Conservation (phyloP, 2,329 filamentous ascomycete genomes). For the Hypoxylon sp. region DNA sequence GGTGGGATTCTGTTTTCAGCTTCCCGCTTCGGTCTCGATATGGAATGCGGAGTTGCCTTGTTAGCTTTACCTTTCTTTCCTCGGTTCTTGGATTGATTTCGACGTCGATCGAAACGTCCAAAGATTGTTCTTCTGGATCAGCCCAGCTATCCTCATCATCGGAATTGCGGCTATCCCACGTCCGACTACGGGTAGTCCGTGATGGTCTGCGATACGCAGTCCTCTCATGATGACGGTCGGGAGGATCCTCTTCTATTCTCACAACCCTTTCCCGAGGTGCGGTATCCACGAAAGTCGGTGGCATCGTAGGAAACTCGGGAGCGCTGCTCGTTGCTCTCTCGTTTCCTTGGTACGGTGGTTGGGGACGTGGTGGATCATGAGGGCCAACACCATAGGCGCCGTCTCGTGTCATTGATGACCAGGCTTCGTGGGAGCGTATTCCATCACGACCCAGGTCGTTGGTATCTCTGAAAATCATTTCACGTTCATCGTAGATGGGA, state of each 20-base stretch:
- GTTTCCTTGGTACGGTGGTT: background rate
- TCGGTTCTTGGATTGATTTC: too few species aligned
- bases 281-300: background rate
- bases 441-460: background rate
- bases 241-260: background rate
- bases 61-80: background rate
- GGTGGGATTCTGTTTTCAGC: background rate
- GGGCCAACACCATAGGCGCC: background rate
- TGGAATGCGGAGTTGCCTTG: background rate
- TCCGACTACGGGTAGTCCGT: background rate
- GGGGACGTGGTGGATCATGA: background rate
- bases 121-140: background rate
- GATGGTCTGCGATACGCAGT: background rate
- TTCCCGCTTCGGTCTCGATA: background rate
- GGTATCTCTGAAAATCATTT: background rate
- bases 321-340: background rate
- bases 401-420: background rate
- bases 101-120: background rate
- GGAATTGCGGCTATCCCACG: background rate
- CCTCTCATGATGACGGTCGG: background rate
- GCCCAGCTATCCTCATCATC: background rate
- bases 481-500: background rate
- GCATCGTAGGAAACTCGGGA: background rate
- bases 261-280: background rate
- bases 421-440: background rate